These are phyloP conservation scores for Lichenothelia convexa DNA, from an alignment of 495 filamentous ascomycete genomes.

Conservation along the genomic window DNA sequence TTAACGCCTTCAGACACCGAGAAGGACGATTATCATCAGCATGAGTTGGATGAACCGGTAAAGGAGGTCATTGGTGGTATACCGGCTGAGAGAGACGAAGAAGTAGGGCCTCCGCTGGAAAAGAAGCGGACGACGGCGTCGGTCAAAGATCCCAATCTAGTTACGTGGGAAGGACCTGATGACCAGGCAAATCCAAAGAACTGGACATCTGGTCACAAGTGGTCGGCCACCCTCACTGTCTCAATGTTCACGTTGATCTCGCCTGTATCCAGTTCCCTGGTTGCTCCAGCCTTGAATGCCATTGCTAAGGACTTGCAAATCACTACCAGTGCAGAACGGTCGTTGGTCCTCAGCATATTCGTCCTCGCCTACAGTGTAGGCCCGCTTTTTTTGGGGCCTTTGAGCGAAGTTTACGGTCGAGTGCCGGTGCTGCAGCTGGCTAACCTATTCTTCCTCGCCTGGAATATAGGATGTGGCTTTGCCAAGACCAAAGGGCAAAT, in stretches of 20 bases:
- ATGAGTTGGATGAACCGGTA: slow-evolving; percentile 8
- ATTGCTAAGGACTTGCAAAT: slow-evolving; percentile 45
- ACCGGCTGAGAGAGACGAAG: slow-evolving; percentile 15
- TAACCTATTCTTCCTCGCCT: slow-evolving; percentile 23
- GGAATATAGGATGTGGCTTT: slow-evolving; percentile 24
- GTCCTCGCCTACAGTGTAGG: slow-evolving; percentile 56
- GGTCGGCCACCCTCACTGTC: slow-evolving; percentile 36
- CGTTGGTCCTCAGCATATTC: slow-evolving; percentile 53
- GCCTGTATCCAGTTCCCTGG: slow-evolving; percentile 51
- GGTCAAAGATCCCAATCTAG: slow-evolving; percentile 20
- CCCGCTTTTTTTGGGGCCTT: slow-evolving; percentile 22
- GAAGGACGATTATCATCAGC: slow-evolving; percentile 7
- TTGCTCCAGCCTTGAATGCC: slow-evolving; percentile 43
- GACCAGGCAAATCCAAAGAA: slow-evolving; percentile 26
- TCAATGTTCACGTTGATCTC: slow-evolving; percentile 48
- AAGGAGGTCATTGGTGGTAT: slow-evolving; percentile 15
- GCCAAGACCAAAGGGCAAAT: slow-evolving; percentile 18
- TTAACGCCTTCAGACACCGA: not conserved
- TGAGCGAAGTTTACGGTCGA: slow-evolving; percentile 23
- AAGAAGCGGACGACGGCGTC: slow-evolving; percentile 16
- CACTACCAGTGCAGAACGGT: slow-evolving; percentile 30
- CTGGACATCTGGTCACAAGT: slow-evolving; percentile 35
- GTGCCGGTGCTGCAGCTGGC: slow-evolving; percentile 19
- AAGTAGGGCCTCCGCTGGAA: slow-evolving; percentile 12
- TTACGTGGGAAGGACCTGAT: slow-evolving; percentile 22